A percentile compares a stretch with the other conserved stretches of the same genome.
Evolutionary conservation across 164 flowering plant species (phyloP).

Genomic region (Dillenia turbinata): DNA sequence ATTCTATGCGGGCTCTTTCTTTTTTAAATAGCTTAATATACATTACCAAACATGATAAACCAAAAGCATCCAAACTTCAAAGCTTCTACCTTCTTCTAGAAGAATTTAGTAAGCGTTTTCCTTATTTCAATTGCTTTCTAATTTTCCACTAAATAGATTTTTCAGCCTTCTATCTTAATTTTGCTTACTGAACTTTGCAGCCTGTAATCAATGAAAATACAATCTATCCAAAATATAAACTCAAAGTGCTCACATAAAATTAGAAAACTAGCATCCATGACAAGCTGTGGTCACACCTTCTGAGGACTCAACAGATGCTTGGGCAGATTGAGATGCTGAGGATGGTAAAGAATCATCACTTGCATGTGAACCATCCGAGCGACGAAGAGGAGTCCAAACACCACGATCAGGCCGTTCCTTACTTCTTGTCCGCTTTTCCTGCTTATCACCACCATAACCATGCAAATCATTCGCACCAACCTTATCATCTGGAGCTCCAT

Average conservation of each 20-base stretch:
- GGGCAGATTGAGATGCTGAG: conserved; percentile 37
- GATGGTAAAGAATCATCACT: conserved; percentile 59
- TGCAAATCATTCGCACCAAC: conserved; percentile 32
- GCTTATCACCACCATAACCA: conserved; percentile 44
- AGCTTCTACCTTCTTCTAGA: too few species aligned
- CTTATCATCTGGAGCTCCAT: conserved; percentile 46
- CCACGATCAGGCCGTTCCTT: conserved; percentile 84
- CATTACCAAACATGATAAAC: too few species aligned
- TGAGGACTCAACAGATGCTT: conserved; percentile 32
- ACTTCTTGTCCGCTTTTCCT: conserved; percentile 59
- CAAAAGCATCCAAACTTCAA: too few species aligned
- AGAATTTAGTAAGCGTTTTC: too few species aligned
- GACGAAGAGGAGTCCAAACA: conserved; percentile 80
- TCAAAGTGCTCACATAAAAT: background rate
- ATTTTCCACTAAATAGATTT: too few species aligned
- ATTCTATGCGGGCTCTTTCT: too few species aligned
- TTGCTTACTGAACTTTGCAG: too few species aligned
- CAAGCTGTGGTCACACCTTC: conserved; percentile 36
- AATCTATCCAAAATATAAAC: conserved; percentile 22
- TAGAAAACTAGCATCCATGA: conserved; percentile 1
- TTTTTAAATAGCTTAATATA: too few species aligned
- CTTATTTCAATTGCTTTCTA: too few species aligned
- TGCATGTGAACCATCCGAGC: conserved; percentile 64
- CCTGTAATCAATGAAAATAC: too few species aligned
- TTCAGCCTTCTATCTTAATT: too few species aligned